Base-by-base conservation (phyloP, 23 red algal genomes). In the Gracilaria gracilis region DNA sequence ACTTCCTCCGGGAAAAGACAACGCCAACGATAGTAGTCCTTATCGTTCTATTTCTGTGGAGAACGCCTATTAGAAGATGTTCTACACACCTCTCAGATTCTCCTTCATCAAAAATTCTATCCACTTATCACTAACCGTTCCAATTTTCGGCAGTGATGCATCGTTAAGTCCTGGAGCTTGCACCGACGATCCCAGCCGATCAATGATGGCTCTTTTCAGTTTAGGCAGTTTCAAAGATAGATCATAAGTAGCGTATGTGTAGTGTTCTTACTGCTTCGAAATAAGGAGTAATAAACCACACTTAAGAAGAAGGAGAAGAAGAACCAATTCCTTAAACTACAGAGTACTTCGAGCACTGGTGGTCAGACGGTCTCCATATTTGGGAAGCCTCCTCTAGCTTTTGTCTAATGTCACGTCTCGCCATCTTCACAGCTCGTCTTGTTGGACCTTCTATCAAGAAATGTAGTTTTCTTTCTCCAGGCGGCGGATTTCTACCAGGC, bases 51-150 rank as follows among this genome's bases (percentile, higher is more conserved):
- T 55, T 17, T 1, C 17, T 55, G 51, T 19, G 42, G 5, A 7
- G 11, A 11, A 46, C 11, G n/a, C n/a, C n/a, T n/a, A n/a, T n/a
- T n/a, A n/a, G n/a, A n/a, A n/a, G n/a, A n/a, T n/a, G n/a, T n/a
- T n/a, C n/a, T n/a, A n/a, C n/a, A n/a, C n/a, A n/a, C n/a, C n/a
- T n/a, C n/a, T n/a, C n/a, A n/a, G n/a, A n/a, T 74, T 93, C 55
- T 91, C 86, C 59, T 91, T 96, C 87, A 93, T 96, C 65, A 96
- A 85, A 72, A 96, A 96, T 82, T 96, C 94, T 51, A 96, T 88
- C 94, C 94, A 96, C 54, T 96, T 96, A 38, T 96, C 94, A 44
- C 87, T 83, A 32, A 96, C 88, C 17, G 80, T 91, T 14, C 88
- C 94, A 36, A 96, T 42, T 2, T 83, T 83, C 29, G 94, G 77